These are phyloP conservation scores for Flaveria sonorensis DNA, from an alignment of 129 eudicot species.

Conservation along the genomic window DNA sequence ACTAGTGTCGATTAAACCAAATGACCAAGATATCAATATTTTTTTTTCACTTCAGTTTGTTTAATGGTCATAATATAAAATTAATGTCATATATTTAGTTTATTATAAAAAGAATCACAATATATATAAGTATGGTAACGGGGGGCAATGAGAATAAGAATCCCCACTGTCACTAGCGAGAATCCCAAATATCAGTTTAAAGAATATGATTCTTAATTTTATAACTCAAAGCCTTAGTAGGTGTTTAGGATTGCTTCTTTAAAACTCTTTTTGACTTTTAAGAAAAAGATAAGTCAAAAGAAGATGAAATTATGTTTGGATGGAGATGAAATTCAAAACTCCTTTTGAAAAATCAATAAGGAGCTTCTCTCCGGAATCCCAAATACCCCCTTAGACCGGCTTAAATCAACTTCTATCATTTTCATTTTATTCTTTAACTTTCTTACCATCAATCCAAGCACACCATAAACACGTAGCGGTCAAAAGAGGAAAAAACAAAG, in stretches of 20 bases:
- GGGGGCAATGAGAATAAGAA: background rate
- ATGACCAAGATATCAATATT: background rate
- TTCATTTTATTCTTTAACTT: background rate
- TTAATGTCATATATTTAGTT: background rate
- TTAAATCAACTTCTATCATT: background rate
- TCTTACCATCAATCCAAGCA: background rate
- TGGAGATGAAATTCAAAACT: too few species aligned
- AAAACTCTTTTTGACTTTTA: too few species aligned
- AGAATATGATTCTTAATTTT: conserved; percentile 9
- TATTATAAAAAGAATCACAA: background rate
- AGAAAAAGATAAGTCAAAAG: too few species aligned
- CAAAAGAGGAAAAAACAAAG: too few species aligned
- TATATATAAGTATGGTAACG: background rate
- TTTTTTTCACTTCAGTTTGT: background rate
- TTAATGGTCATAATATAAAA: background rate
- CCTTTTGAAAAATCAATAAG: too few species aligned
- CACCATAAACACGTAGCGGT: too few species aligned
- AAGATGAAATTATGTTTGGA: too few species aligned
- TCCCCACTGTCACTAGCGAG: background rate
- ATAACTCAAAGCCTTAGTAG: background rate
- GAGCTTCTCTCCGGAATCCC: too few species aligned
- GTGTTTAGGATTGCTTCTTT: too few species aligned
- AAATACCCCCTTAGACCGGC: too few species aligned
- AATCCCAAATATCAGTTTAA: background rate
- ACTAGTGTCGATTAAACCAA: background rate